A percentile compares a stretch with the other conserved stretches of the same genome.
phyloP scores from a whole-genome alignment of 2,329 filamentous ascomycete genomes.

The Nannizziopsis barbatae region DNA sequence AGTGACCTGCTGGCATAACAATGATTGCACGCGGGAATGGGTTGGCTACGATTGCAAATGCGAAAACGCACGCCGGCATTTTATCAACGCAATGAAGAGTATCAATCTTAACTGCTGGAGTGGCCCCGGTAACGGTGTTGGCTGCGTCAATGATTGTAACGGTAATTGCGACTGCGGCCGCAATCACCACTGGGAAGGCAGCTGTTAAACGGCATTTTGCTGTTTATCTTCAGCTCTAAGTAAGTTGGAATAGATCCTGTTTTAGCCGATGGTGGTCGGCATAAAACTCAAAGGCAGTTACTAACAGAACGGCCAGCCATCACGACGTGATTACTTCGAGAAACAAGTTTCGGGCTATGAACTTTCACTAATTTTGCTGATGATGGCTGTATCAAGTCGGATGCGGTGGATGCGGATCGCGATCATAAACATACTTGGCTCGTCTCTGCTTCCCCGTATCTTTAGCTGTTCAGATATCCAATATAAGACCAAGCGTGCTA shows the following conservation, averaged over 20 bases:
- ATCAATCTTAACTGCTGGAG: neutral
- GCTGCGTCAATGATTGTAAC: neutral
- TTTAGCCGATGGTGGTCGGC: too few species aligned
- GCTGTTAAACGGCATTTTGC: neutral
- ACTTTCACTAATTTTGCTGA: too few species aligned
- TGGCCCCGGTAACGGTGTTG: neutral
- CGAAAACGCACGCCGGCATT: neutral
- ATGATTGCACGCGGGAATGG: neutral
- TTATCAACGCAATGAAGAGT: neutral
- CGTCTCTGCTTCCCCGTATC: too few species aligned
- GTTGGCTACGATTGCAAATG: neutral
- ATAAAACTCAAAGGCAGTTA: too few species aligned
- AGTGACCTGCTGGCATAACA: neutral
- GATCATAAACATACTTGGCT: too few species aligned
- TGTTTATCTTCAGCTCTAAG: neutral
- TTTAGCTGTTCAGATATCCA: too few species aligned
- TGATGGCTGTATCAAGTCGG: too few species aligned
- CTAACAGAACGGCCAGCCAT: too few species aligned
- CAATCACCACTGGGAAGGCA: slow-evolving; percentile 1
- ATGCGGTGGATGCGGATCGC: too few species aligned
- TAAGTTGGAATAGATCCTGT: neutral
- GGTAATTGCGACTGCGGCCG: slow-evolving; percentile 1
- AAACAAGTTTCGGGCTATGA: too few species aligned
- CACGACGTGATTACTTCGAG: too few species aligned
- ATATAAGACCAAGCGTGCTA: too few species aligned